Evolutionary conservation across 768 basidiomycete species (phyloP).

Genomic region (Nevesoporus exiguus): DNA sequence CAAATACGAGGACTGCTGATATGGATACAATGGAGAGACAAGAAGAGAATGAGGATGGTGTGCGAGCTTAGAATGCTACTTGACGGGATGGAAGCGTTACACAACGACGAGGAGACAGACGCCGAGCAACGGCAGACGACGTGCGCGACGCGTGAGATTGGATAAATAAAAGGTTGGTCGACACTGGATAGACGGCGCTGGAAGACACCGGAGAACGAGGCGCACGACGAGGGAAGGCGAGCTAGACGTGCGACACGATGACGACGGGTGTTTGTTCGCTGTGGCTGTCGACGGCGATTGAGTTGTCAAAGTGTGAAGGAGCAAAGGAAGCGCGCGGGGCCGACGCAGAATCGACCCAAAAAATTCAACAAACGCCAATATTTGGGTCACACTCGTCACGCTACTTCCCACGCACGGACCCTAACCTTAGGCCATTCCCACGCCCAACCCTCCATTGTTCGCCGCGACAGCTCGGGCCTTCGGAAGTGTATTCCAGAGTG

Average conservation of each 20-base stretch:
- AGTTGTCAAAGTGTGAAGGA: constrained; percentile 43
- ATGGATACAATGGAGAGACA: constrained; percentile 41
- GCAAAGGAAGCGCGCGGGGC: constrained; percentile 44
- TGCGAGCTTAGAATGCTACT: constrained; percentile 28
- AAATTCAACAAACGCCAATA: constrained; percentile 41
- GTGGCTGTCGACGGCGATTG: constrained; percentile 48
- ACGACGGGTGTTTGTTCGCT: constrained; percentile 40
- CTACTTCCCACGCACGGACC: constrained; percentile 44
- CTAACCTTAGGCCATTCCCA: constrained; percentile 36
- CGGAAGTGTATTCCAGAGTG: background rate
- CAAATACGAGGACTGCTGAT: constrained; percentile 36
- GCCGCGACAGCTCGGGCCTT: background rate
- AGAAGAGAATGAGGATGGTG: constrained; percentile 23
- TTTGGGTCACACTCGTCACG: constrained; percentile 36
- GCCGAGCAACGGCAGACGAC: constrained; percentile 31
- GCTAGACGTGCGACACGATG: constrained; percentile 37
- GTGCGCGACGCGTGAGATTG: constrained; percentile 47
- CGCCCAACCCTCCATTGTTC: constrained; percentile 29
- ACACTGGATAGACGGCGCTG: constrained; percentile 22
- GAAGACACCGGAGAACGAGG: constrained; percentile 20
- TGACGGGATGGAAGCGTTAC: constrained; percentile 27
- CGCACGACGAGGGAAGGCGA: constrained; percentile 17
- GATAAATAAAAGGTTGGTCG: constrained; percentile 33
- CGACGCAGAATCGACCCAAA: constrained; percentile 39
- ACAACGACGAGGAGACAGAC: constrained; percentile 23